These are phyloP conservation scores for Citrus sinensis DNA, from an alignment of 345 rosid genomes.

Conservation along the genomic window DVS_A1.0 CM039162.1:4858001-4858500, in stretches of 20 bases:
- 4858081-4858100: slow-evolving; percentile 89
- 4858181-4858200: slow-evolving; percentile 99
- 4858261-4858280: slow-evolving; percentile 94
- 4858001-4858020: slow-evolving; percentile 61
- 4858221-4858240: slow-evolving; percentile 88
- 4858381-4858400: slow-evolving; percentile 85
- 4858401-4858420: slow-evolving; percentile 82
- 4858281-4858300: slow-evolving; percentile 89
- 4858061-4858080: slow-evolving; percentile 93
- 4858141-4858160: slow-evolving; percentile 94
- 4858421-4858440: slow-evolving; percentile 84
- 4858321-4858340: slow-evolving; percentile 80
- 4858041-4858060: slow-evolving; percentile 69
- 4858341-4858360: slow-evolving; percentile 87
- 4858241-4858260: slow-evolving; percentile 83
- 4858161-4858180: slow-evolving; percentile 94
- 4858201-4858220: slow-evolving; percentile 96
- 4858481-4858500: slow-evolving; percentile 86
- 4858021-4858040: slow-evolving; percentile 48
- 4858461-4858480: slow-evolving; percentile 99
- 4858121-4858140: slow-evolving; percentile 95
- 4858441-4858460: slow-evolving; percentile 92
- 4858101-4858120: slow-evolving; percentile 78
- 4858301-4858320: slow-evolving; percentile 96
- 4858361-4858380: slow-evolving; percentile 98